Evolutionary conservation across 2,329 filamentous ascomycete species (phyloP), one percentile per base, ranked within the genome.

Genomic region (Leptoxyphium fumago): DNA sequence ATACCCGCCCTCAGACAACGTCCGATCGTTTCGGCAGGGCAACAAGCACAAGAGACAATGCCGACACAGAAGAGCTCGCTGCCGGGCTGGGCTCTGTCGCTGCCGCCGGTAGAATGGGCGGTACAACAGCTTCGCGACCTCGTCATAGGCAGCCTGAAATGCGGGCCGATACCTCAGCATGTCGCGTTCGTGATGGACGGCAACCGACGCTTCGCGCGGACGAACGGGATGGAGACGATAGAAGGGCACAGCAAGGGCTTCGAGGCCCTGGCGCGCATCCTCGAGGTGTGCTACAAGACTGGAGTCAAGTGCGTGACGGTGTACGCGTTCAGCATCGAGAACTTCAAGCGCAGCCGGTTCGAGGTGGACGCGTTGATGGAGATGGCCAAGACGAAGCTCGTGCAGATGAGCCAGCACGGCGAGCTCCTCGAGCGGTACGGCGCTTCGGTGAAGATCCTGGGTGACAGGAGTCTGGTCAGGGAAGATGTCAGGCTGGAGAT

Each of bases 141-240:
- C 42, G 73, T 96, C 49, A 91, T 98, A 54, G 85, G 86, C 44
- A 83, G 88, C 41, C 68, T 96, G 43, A 81, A 81, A 58, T 89
- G 95, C 64, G 91, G 91, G 0, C 86, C 87, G 2, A 82, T 98
- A 44, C 91, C 91, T 9, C 80, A 86, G 58, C 91, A 98, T 76
- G 78, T 98, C 48, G 91, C 91, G n/a, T 98, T 98, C 60, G 89
- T 95, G 55, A 98, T 98, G 91, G 91, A 98, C 62, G 91, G 91
- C 45, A 98, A 98, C 66, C 73, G 91, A 56, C 82, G 91, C 39
- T 98, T 93, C 68, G 91, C 91, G 11, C 76, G 84, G 48, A 83
- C 74, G 50, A 86, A 91, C 66, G 80, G 89, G 51, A 94, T 98
- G 61, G 91, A 98, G 69, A 94, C 88, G 0, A 80, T 96, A 29